Percentiles rank a stretch among this genome's conserved stretches.
Evolutionary conservation across 139 green algal species (phyloP).

Genomic region (Coelastrella sp.): DNA sequence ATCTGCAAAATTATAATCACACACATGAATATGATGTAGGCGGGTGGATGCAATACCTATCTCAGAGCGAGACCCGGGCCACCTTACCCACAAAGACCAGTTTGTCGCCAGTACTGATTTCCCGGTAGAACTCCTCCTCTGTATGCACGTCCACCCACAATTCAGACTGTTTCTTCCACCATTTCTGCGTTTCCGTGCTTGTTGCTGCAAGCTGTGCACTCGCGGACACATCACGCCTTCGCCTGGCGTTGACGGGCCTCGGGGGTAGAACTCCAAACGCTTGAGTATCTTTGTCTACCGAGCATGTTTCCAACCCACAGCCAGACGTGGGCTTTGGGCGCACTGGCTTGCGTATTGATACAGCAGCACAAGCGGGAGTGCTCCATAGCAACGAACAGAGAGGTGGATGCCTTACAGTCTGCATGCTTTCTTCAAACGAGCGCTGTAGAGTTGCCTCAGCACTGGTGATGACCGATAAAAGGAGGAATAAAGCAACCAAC

Average conservation of each 20-base stretch:
- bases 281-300: background rate
- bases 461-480: background rate
- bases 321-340: background rate
- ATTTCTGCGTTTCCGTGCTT: conserved; percentile 24
- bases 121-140: conserved; percentile 54
- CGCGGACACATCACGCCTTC: background rate
- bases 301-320: conserved; percentile 8
- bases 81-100: conserved; percentile 55
- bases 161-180: conserved; percentile 61
- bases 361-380: background rate
- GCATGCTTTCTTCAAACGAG: background rate
- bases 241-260: background rate
- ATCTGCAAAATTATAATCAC: conserved; percentile 11
- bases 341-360: background rate
- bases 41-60: too few relatives aligned
- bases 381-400: conserved; percentile 3
- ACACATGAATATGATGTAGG: background rate
- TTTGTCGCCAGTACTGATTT: conserved; percentile 49
- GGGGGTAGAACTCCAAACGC: background rate
- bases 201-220: background rate
- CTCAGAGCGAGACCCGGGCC: background rate
- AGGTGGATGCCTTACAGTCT: background rate
- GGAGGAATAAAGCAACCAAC: background rate
- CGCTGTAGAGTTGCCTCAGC: background rate
- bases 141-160: conserved; percentile 60